Evolutionary conservation across 345 rosid genomes (phyloP).

Genomic region (Brassica cretica): DNA sequence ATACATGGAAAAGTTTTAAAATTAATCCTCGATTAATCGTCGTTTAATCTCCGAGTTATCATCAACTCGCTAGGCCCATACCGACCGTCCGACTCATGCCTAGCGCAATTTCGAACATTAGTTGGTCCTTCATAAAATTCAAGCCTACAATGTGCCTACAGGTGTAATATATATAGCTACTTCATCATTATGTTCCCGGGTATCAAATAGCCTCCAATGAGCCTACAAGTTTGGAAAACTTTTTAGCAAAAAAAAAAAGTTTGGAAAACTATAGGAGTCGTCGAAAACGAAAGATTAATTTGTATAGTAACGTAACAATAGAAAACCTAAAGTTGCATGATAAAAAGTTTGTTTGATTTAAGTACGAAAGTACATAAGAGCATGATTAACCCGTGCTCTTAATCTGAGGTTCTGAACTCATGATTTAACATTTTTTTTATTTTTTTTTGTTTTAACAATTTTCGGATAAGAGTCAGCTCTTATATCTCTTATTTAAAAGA

Average conservation of each 20-base stretch:
- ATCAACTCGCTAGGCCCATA: too few species aligned
- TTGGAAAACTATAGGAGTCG: neutral
- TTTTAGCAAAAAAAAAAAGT: too few species aligned
- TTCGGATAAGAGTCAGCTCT: too few species aligned
- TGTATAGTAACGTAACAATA: neutral
- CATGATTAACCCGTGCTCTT: too few species aligned
- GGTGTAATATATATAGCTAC: neutral
- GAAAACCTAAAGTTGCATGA: neutral
- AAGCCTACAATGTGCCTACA: conserved; percentile 5
- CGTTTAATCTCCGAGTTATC: too few species aligned
- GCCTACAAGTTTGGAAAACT: too few species aligned
- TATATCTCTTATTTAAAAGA: too few species aligned
- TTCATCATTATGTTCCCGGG: neutral
- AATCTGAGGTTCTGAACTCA: too few species aligned
- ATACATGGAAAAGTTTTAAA: too few species aligned
- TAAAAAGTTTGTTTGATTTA: neutral
- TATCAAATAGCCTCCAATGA: neutral
- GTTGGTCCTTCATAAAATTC: neutral
- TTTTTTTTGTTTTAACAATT: too few species aligned
- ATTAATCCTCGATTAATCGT: too few species aligned
- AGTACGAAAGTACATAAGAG: neutral
- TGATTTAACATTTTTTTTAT: too few species aligned
- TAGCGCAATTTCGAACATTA: neutral
- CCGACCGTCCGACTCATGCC: conserved; percentile 15
- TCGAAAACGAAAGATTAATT: neutral